Conservation (phyloP, 208 protist genomes). For the Leishmania tarentolae region DNA sequence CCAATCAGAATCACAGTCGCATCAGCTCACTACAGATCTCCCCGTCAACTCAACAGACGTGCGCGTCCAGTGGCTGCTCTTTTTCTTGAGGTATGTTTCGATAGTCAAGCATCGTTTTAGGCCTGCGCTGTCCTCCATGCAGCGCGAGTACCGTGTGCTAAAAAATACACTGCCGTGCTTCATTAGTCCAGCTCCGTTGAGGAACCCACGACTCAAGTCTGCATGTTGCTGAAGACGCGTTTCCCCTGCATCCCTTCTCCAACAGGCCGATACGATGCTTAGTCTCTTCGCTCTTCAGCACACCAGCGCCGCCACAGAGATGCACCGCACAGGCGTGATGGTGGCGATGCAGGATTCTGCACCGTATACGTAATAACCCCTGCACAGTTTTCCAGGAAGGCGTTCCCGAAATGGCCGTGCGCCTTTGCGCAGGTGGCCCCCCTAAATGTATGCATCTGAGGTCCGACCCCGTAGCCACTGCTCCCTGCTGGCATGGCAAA, state of each 20-base stretch:
- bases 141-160: not conserved
- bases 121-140: too few species aligned
- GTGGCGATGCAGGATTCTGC: not conserved
- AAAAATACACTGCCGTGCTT: too few species aligned
- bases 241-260: not conserved
- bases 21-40: too few species aligned
- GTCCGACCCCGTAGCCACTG: not conserved
- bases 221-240: not conserved
- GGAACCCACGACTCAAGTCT: not conserved
- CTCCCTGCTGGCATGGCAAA: not conserved
- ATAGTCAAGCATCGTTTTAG: too few species aligned
- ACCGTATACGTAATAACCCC: not conserved
- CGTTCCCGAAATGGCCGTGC: not conserved
- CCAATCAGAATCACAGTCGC: not conserved
- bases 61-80: too few species aligned
- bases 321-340: too few species aligned
- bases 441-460: not conserved
- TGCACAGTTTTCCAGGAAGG: not conserved
- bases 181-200: not conserved
- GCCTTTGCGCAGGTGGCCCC: not conserved
- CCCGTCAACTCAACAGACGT: too few species aligned
- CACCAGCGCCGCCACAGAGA: too few species aligned
- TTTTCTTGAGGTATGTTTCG: too few species aligned
- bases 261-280: not conserved
- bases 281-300: not conserved